Conservation (phyloP, 495 filamentous ascomycete species). For the Schizothecium vesticola region DNA sequence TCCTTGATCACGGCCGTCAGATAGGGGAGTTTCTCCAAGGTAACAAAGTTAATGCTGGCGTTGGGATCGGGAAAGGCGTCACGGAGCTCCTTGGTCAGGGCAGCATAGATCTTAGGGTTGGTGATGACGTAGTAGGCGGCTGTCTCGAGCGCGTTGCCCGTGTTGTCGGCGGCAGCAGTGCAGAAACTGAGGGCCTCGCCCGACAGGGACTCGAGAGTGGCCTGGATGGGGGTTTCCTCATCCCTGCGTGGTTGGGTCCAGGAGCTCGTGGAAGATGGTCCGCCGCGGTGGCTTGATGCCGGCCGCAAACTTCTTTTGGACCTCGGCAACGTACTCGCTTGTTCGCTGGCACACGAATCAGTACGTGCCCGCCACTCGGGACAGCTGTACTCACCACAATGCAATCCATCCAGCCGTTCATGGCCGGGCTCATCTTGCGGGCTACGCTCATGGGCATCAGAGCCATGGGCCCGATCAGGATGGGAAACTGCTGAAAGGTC, state of each 20-base stretch:
- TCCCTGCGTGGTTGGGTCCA: constrained; percentile 5
- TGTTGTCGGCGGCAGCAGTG: constrained; percentile 36
- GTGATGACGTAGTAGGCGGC: constrained; percentile 29
- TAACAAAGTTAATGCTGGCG: constrained; percentile 6
- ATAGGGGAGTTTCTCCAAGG: constrained; percentile 30
- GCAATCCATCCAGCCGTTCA: constrained; percentile 7
- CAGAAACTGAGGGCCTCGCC: constrained; percentile 10
- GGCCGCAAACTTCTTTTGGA: constrained; percentile 5
- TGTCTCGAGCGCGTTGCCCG: constrained; percentile 36
- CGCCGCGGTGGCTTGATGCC: constrained; percentile 1
- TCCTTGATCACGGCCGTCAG: constrained; percentile 33
- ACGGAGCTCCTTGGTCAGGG: constrained; percentile 29
- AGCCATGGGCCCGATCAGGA: constrained; percentile 2
- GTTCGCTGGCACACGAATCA: not conserved
- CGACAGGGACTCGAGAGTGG: not conserved
- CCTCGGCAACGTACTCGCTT: not conserved
- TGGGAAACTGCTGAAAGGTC: constrained; percentile 15
- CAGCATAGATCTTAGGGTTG: constrained; percentile 28
- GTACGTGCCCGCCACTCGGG: not conserved
- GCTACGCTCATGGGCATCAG: constrained; percentile 9
- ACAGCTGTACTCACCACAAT: not conserved
- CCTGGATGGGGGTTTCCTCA: not conserved
- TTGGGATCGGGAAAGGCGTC: constrained; percentile 30
- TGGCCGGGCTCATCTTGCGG: constrained; percentile 6
- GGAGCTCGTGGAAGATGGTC: constrained; percentile 13